Base-by-base conservation (phyloP, 2,329 filamentous ascomycete genomes). In the Fonsecaea pugnacius region DNA sequence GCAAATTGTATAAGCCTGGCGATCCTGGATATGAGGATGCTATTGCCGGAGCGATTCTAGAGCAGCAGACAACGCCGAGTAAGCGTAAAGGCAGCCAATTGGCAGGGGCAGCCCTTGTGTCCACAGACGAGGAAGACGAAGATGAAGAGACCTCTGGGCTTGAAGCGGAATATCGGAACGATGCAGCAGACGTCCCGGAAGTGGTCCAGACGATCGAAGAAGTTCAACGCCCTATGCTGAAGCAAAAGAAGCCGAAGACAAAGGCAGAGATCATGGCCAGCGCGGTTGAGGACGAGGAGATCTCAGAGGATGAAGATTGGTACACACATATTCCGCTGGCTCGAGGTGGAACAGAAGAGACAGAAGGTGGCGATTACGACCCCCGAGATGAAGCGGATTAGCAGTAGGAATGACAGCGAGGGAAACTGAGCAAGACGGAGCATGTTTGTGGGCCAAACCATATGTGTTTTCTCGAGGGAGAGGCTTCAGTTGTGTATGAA, bases 181-280 rank as follows among this genome's bases (percentile, higher is more conserved):
- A 38, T 35, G 35, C n/a, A 6, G 27, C 36, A 35, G 60, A 62
- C 12, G 35, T 16, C 40, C 7, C 36, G 16, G 32, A 24, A 50
- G 54, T 24, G 21, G 9, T 27, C 38, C 21, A 8, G 21, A 38
- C 18, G 54, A 14, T 59, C 7, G 46, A 24, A 36, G 18, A 55
- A 12, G 27, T 30, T 5, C 18, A 33, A 48, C 55, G 35, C 32
- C 54, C 50, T 6, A 12, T 46, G 24, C 54, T 51, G 4, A 43
- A 50, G 12, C 50, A 43, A 71, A 71, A 60, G 73, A 75, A 16
- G 71, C 67, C 57, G 71, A 75, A 18, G 71, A 72, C 48, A 68
- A 72, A 58, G 75, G 64, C 21, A 69, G 65, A 54, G 72, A 70
- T 36, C 73, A 77, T 58, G 73, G 70, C 50, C 14, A 63, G 56